These are phyloP conservation scores for Globisporangium canariense DNA, from an alignment of 352 stramenopile species.

Conservation along the genomic window DNA sequence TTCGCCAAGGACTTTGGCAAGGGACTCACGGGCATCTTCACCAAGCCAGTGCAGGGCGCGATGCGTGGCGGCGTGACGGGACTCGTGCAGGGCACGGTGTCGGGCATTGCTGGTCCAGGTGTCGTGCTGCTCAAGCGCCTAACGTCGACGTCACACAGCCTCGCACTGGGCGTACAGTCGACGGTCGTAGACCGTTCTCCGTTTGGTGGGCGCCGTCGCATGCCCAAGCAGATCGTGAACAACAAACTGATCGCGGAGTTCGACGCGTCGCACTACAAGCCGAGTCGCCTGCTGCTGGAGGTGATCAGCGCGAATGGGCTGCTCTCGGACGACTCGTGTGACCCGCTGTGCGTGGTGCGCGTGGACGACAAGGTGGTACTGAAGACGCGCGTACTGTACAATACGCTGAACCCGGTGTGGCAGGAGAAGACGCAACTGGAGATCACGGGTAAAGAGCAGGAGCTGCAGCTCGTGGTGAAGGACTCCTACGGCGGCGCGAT, in stretches of 20 bases:
- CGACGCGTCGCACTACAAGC: constrained; percentile 57
- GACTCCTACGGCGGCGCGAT: constrained; percentile 80
- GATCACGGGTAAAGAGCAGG: constrained; percentile 46
- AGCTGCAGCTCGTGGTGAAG: constrained; percentile 79
- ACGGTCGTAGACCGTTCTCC: constrained; percentile 77
- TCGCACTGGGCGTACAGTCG: constrained; percentile 74
- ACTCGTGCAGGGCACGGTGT: constrained; percentile 72
- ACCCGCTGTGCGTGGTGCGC: constrained; percentile 72
- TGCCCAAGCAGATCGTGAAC: constrained; percentile 67
- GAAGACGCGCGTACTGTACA: constrained; percentile 78
- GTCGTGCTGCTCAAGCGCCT: constrained; percentile 81
- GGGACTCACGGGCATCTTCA: constrained; percentile 84
- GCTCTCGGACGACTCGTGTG: constrained; percentile 71
- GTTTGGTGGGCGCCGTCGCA: constrained; percentile 71
- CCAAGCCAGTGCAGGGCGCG: constrained; percentile 81
- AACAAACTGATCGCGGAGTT: constrained; percentile 64
- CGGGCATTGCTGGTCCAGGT: constrained; percentile 74
- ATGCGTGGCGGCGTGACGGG: constrained; percentile 76
- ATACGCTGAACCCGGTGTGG: constrained; percentile 82
- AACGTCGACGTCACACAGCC: constrained; percentile 79
- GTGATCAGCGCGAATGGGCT: constrained; percentile 70
- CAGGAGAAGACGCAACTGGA: constrained; percentile 66
- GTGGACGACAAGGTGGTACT: constrained; percentile 68
- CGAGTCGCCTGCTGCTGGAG: constrained; percentile 57
- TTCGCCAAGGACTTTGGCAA: constrained; percentile 85